Base-by-base conservation (phyloP, 1,284 basidiomycete species). In the Inonotus hispidus region DNA sequence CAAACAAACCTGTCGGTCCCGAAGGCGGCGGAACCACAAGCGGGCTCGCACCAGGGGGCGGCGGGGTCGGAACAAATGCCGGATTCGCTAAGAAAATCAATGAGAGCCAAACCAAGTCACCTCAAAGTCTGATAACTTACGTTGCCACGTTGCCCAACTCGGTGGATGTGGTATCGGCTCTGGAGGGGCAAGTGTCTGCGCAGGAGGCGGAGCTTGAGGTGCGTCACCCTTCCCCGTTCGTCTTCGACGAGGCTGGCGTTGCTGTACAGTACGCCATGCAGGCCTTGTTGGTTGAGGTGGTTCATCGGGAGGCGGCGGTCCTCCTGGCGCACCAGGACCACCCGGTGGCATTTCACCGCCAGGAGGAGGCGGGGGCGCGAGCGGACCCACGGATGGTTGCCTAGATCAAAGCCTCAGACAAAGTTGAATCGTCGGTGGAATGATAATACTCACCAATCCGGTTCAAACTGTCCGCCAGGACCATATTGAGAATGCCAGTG, bases 381-480 rank as follows among this genome's bases (percentile, higher is more conserved):
- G 74, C 16, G 75, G 76, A 21, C 73, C 73, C 39, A 68, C 74
- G 56, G 77, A 74, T 13, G 73, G 66, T 19, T 79, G 81, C 82
- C 83, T 84, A 60, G 46, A 19, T 52, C 8, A 8, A 8, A 32
- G 8, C 3, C 32, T 32, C 8, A 58, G 49, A 8, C 46, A 52
- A 19, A 14, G 8, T 43, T 43, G 11, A n/a, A 21, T 2, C 2
- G 50, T 52, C 50, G n/a, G 50, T 35, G 35, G 23, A 23, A 53
- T 27, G 39, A 57, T 62, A n/a, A 2, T 50, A 66, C 39, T 60
- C 61, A 83, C 89, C 88, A 90, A 16, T 87, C 82, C 4, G 83
- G 79, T 69, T 89, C 84, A 66, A 86, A 91, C 70, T 89, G 85
- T 55, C 89, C 88, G 60, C 87, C 87, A 14, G 87, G 83, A 1